Conservation (phyloP, 2,329 filamentous ascomycete genomes). For the Apiospora hydei region DNA sequence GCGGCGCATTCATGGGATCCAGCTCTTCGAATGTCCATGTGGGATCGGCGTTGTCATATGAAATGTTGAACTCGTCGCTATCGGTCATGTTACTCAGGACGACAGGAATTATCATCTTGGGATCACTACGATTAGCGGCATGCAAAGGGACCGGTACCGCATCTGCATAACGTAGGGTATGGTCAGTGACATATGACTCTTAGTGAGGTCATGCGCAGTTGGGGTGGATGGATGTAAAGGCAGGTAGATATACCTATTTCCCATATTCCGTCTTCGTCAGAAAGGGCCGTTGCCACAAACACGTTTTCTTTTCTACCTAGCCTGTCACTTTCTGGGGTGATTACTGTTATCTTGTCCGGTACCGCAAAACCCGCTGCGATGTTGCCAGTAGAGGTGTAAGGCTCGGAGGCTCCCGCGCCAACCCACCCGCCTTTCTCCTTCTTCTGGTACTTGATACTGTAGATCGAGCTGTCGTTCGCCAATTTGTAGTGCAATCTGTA, state of each 20-base stretch:
- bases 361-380: background rate
- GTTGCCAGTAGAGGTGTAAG: background rate
- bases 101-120: background rate
- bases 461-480: background rate
- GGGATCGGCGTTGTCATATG: slow-evolving; percentile 23
- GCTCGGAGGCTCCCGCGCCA: background rate
- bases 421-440: background rate
- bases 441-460: background rate
- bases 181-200: too few relatives aligned
- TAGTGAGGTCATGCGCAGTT: background rate
- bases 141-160: background rate
- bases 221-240: background rate
- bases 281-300: background rate
- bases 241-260: slow-evolving; percentile 2
- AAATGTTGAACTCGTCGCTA: slow-evolving; percentile 33
- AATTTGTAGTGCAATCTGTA: background rate
- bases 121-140: background rate
- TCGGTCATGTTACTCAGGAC: slow-evolving; percentile 33
- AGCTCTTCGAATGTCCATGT: slow-evolving; percentile 30
- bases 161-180: background rate
- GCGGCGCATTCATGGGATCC: slow-evolving; percentile 15
- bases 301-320: background rate
- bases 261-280: background rate
- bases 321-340: background rate
- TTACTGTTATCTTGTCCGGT: background rate